phyloP scores from a whole-genome alignment of 352 stramenopile species.

The Phytopythium ostracodes region DNA sequence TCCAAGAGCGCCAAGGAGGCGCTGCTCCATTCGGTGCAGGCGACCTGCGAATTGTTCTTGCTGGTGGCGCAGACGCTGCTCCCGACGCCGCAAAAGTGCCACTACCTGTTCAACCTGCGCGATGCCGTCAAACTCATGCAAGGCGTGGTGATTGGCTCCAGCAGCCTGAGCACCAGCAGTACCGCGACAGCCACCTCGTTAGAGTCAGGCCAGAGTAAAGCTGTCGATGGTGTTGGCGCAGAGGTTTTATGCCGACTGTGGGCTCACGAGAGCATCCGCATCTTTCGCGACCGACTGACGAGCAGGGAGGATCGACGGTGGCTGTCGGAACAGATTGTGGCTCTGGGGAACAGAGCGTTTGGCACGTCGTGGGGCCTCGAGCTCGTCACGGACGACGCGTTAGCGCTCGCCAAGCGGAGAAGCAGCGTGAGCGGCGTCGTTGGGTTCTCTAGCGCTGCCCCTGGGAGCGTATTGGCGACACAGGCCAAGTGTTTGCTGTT shows the following conservation, averaged over 20 bases:
- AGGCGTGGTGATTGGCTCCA: slow-evolving; percentile 63
- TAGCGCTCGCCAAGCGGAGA: background rate
- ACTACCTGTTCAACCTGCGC: slow-evolving; percentile 84
- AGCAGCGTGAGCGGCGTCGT: background rate
- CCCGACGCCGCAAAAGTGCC: slow-evolving; percentile 74
- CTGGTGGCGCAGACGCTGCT: slow-evolving; percentile 47
- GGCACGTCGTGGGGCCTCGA: slow-evolving; percentile 58
- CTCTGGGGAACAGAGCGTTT: slow-evolving; percentile 59
- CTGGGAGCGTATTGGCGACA: background rate
- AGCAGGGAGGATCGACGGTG: slow-evolving; percentile 77
- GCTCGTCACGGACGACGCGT: slow-evolving; percentile 22
- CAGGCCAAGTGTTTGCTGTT: slow-evolving; percentile 16
- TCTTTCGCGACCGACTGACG: slow-evolving; percentile 92
- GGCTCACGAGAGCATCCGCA: slow-evolving; percentile 87
- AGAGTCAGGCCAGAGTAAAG: background rate
- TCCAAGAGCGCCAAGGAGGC: slow-evolving; percentile 50
- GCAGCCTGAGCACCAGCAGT: background rate
- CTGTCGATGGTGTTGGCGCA: slow-evolving; percentile 11
- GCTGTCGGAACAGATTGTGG: slow-evolving; percentile 81
- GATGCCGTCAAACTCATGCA: slow-evolving; percentile 81
- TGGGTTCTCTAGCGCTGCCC: background rate
- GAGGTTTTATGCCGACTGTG: slow-evolving; percentile 78
- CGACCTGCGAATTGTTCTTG: slow-evolving; percentile 62
- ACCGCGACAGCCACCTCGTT: background rate
- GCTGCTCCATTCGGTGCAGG: slow-evolving; percentile 47